Evolutionary conservation across 108 stramenopile genomes (phyloP).

Genomic region (Skeletonema marinoi): DNA sequence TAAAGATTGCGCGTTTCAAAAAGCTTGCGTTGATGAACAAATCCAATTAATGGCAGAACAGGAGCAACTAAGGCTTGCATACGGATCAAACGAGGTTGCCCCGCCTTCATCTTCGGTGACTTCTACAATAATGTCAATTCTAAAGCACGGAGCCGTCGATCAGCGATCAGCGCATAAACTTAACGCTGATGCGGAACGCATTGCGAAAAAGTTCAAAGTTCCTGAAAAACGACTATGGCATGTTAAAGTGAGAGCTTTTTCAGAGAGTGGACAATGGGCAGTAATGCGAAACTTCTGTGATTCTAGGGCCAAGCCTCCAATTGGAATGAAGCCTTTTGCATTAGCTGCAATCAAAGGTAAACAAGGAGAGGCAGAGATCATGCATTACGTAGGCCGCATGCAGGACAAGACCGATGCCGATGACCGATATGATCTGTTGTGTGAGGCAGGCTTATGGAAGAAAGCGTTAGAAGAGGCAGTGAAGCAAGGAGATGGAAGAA

Average conservation of each 20-base stretch:
- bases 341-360: constrained; percentile 71
- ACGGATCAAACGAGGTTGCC: constrained; percentile 65
- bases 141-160: constrained; percentile 66
- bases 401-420: constrained; percentile 55
- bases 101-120: constrained; percentile 71
- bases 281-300: constrained; percentile 72
- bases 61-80: constrained; percentile 66
- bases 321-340: constrained; percentile 87
- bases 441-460: constrained; percentile 75
- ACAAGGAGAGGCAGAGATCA: constrained; percentile 56
- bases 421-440: constrained; percentile 74
- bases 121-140: constrained; percentile 66
- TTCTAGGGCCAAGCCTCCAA: constrained; percentile 77
- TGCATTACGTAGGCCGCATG: constrained; percentile 74
- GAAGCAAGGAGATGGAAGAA: constrained; percentile 63
- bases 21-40: constrained; percentile 80
- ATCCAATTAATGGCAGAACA: constrained; percentile 74
- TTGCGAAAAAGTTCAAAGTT: constrained; percentile 86
- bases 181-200: constrained; percentile 73
- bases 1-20: constrained; percentile 79
- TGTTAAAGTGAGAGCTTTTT: constrained; percentile 80
- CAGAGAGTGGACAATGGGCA: constrained; percentile 78
- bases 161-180: constrained; percentile 70
- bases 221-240: constrained; percentile 87
- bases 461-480: constrained; percentile 76